Evolutionary conservation across 257 asterid genomes (phyloP), one percentile per base, ranked within the genome.

Genomic region (Thymus mandschuricus): DNA sequence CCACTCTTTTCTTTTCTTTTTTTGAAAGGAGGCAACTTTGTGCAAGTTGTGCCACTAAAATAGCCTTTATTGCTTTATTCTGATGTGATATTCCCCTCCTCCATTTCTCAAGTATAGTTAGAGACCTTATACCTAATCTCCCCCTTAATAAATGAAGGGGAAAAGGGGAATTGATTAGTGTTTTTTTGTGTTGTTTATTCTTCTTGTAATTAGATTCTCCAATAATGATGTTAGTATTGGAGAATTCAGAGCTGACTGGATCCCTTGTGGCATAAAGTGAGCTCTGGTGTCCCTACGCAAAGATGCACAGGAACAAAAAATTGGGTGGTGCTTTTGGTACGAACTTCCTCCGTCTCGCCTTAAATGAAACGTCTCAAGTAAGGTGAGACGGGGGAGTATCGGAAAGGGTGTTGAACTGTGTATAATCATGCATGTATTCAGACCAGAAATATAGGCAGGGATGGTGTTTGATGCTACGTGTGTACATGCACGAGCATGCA

Each of bases 41-140:
- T 72, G 82, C 85, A 66, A 85, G 74, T 80, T 85, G 87, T 78
- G 67, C 78, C 85, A 79, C 78, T 80, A 44, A 68, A 77, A 64
- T 30, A 62, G n/a, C 51, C 52, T 82, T 75, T 61, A 56, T 64
- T 72, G 57, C 72, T 77, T 82, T 82, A 75, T 85, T 80, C 81
- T 64, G 82, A 79, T 77, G 80, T 70, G 82, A 75, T 69, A 55
- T 76, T 72, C 83, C 64, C 12, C 65, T 38, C 54, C 57, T 31
- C 11, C 74, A 21, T 21, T 27, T 46, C 61, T 62, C 72, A 57
- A 73, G 69, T 75, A 68, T 70, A 80, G 70, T 82, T 75, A 69
- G 3, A 3, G 84, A 78, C 79, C 65, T 58, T 58, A 76, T 71
- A 80, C 85, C 85, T 68, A 79, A 84, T 79, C 82, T 67, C 75